Conservation (phyloP, 202 grass and related monocot genomes). For the Panicum virgatum region DNA sequence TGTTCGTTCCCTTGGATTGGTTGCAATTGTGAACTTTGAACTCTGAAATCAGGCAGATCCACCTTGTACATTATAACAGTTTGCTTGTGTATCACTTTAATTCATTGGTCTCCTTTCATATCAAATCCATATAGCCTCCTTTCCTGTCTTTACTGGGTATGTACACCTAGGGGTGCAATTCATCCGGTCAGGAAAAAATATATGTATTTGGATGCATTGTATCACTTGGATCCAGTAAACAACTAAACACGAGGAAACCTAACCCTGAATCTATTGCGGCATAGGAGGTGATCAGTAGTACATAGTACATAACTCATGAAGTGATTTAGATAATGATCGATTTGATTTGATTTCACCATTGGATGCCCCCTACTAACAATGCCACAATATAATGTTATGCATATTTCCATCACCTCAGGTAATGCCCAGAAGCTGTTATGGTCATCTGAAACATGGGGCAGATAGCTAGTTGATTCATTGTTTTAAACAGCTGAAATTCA, state of each 20-base stretch:
- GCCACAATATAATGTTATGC: too few species aligned
- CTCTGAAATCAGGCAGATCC: conserved; percentile 11
- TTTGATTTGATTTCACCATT: too few species aligned
- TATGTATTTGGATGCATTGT: background rate
- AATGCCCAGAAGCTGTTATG: background rate
- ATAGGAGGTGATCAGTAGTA: too few species aligned
- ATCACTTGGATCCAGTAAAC: background rate
- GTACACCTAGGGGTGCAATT: too few species aligned
- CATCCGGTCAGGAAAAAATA: background rate
- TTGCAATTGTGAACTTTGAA: conserved; percentile 20
- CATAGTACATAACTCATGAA: too few species aligned
- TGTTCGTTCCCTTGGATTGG: conserved; percentile 28
- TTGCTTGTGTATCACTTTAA: conserved; percentile 1
- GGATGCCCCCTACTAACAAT: too few species aligned
- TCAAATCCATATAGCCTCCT: background rate
- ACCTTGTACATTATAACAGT: conserved; percentile 31
- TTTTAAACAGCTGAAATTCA: background rate
- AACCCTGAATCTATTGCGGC: background rate
- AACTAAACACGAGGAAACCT: background rate
- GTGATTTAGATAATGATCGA: too few species aligned
- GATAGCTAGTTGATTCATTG: conserved; percentile 16
- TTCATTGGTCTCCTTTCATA: conserved; percentile 3
- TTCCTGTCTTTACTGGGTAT: background rate
- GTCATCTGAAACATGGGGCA: background rate
- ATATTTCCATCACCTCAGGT: too few species aligned